Base-by-base conservation (phyloP, 2,329 filamentous ascomycete genomes). In the Aspergillus neotritici region DNA sequence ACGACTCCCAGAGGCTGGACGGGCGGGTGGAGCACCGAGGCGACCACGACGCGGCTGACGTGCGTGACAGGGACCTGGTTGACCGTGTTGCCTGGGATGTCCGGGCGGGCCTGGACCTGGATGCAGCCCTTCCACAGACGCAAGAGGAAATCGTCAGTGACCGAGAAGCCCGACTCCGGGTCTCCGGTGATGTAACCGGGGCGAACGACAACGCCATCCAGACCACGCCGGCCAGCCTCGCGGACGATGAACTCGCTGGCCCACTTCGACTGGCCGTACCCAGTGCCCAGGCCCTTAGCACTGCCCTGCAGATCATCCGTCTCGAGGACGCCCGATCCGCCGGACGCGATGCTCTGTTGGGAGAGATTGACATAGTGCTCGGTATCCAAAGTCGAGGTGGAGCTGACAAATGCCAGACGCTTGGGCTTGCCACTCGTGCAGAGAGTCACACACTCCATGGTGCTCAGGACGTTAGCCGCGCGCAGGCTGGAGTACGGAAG, bases 261-360 rank as follows among this genome's bases (percentile, higher is more conserved):
- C 89, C 89, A 96, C 70, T 97, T 96, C 52, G 80, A 82, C 65
- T 96, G 90, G 3, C 91, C 90, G 57, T 96, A 96, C 4, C 91
- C 90, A 1, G 87, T 95, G 31, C 81, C 82, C 2, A 96, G 79
- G 28, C 87, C 87, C 40, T 73, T 81, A 31, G 81, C 76, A 57
- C 86, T 90, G 41, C 89, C 87, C 53, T 79, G 72, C 49, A 96
- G 74, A 52, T 91, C 82, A 61, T 96, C 90, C 0, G 74, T 75
- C 64, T 96, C 91, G 14, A 76, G 72, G 12, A 95, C 77, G 10
- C 80, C 79, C 14, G 72, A 73, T 6, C 79, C 80, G 8, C 85
- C 84, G 28, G 76, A 76, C 9, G 73, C 73, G 28, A 78, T 68
- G 43, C 75, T 76, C 41, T 79, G 71, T 44, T 83, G 73, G 0